phyloP scores from a whole-genome alignment of 1,139 yeast genomes.

The Zhuliangozyma blackwelliae region DNA sequence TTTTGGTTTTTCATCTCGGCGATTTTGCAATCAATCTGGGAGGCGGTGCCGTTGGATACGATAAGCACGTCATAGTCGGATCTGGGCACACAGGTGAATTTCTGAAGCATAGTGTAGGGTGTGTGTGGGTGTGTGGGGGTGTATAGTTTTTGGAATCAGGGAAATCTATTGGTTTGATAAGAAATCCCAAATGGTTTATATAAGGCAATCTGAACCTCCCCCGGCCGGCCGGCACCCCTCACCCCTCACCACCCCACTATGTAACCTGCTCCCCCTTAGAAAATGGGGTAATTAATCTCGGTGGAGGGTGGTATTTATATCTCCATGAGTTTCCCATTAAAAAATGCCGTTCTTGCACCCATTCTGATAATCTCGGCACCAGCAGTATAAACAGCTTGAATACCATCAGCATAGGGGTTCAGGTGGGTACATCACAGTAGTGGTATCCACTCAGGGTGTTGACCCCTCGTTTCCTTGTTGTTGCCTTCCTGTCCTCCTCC shows the following conservation, averaged over 20 bases:
- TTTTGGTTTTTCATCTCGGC: constrained; percentile 20
- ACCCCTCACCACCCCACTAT: no score
- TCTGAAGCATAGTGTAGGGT: constrained; percentile 26
- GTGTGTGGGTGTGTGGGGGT: no score
- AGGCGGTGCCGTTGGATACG: constrained; percentile 32
- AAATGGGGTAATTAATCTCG: no score
- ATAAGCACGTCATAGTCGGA: constrained; percentile 32
- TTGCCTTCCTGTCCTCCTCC: not conserved
- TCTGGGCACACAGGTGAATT: constrained; percentile 32
- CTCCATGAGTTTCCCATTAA: not conserved
- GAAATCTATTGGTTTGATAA: constrained; percentile 13
- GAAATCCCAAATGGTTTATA: constrained; percentile 2
- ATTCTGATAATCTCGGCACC: no score
- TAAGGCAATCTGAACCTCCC: constrained; percentile 7
- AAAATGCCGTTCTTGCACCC: not conserved
- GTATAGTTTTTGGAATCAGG: not conserved
- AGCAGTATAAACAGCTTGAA: no score
- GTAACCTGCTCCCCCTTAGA: no score
- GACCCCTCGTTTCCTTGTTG: not conserved
- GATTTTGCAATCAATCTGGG: constrained; percentile 28
- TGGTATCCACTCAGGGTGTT: not conserved
- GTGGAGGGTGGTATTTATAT: not conserved
- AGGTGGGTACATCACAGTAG: not conserved
- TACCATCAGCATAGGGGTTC: not conserved
- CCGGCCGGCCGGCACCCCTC: no score